Evolutionary conservation across 2,329 filamentous ascomycete species (phyloP), one percentile per base, ranked within the genome.

Genomic region (Monosporascus sp.): DNA sequence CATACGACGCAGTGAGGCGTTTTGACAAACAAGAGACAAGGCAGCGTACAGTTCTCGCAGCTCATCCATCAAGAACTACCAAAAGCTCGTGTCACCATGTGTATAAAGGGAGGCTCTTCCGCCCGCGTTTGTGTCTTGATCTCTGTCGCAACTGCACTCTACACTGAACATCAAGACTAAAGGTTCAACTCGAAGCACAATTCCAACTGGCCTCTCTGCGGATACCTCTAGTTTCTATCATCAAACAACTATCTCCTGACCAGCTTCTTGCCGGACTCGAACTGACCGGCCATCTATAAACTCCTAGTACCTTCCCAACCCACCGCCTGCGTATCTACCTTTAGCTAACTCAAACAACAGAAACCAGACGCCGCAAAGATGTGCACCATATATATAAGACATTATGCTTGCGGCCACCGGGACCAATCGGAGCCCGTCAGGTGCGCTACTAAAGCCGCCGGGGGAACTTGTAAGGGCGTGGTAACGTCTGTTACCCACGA

Each of bases 341-440:
- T n/a, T 5, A 41, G 17, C 18, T 41, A 41, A 41, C 17, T n/a
- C 17, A 41, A n/a, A 41, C 17, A 18, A 41, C 17, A 41, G 38
- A 41, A 3, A 41, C 7, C 38, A 18, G 18, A 8, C 17, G 4
- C 18, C 38, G 38, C 17, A 8, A 41, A 41, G 38, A 41, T 41
- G 38, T 41, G 38, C 17, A 6, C 9, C 18, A 6, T 9, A 41
- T 41, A 41, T 9, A 0, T 2, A 5, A n/a, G 17, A n/a, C 8
- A n/a, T 18, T 41, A 41, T 11, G 38, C 38, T 11, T 27, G 48
- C 24, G 37, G 50, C 22, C n/a, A 52, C 50, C 39, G 46, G 31
- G 53, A 57, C 39, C 35, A 46, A 11, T 38, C 53, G 55, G 18
- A 50, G 44, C 14, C 50, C 49, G 11, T n/a, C 38, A 20, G 18